Evolutionary conservation across 1,139 yeast species (phyloP), one percentile per base, ranked within the genome.

Genomic region (Debaryomyces sp.): DNA sequence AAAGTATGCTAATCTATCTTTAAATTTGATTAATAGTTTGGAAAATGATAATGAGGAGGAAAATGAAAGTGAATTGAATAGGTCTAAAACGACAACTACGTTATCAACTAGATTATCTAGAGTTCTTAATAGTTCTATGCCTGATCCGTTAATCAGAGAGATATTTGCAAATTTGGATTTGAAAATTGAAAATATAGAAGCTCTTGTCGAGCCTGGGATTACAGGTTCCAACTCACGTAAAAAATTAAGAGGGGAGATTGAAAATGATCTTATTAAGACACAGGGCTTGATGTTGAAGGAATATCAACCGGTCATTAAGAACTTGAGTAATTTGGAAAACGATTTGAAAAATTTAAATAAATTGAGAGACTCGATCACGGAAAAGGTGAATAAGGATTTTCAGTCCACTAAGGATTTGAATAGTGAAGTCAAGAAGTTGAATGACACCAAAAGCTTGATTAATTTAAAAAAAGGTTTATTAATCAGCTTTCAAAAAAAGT

Each of bases 201-300:
- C 71, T 33, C 62, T 84, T 41, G 75, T 81, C 9, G 77, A 78
- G 39, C 75, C 87, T 0, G 85, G 82, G 8, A 65, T 81, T 26
- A 57, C 74, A n/a, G 89, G 90, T 0, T 75, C 83, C 2, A 70
- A 82, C 34, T 68, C 82, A 3, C 67, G 77, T 83, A 65, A 87
- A 55, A 78, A 82, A 43, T 70, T 90, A 49, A 75, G 90, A 47
- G 83, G 90, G 41, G 82, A 80, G 45, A 74, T 90, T 13, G 96
- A 90, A 58, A 75, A 75, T n/a, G 91, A 88, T 50, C 71, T 89
- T 39, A 71, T 90, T 49, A 81, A 78, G 54, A 81, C 81, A 47
- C 89, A 89, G 56, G 70, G 81, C 4, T 60, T 67, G 13, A 73
- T 83, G 0, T 70, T 91, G 47, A 82, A 80, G 55, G 88, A 83